phyloP scores from a whole-genome alignment of 75 land plant species.

The Pinus taeda region DNA sequence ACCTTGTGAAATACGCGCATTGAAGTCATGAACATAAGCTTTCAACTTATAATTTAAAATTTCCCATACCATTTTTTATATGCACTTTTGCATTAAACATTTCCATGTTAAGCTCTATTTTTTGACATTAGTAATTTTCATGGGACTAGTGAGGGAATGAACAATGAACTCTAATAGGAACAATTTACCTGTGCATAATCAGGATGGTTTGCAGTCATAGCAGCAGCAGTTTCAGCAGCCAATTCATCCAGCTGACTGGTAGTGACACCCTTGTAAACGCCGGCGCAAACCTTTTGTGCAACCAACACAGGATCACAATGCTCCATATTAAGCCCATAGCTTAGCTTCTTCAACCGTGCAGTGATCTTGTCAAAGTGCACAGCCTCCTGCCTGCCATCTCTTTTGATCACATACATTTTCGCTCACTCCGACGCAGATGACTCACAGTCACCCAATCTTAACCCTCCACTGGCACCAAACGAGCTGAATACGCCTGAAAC shows the following conservation, averaged over 20 bases:
- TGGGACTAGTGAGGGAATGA: too few species aligned
- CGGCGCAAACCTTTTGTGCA: conserved; percentile 51
- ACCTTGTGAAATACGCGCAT: too few species aligned
- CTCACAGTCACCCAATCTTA: too few species aligned
- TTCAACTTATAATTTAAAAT: too few species aligned
- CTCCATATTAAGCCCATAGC: conserved; percentile 49
- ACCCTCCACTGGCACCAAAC: too few species aligned
- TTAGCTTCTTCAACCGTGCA: conserved; percentile 54
- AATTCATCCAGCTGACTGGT: conserved; percentile 57
- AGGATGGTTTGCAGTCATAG: conserved; percentile 54
- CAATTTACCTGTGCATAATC: conserved; percentile 46
- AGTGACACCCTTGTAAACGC: conserved; percentile 53
- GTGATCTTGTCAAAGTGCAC: conserved; percentile 62
- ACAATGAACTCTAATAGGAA: background rate
- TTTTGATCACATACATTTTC: conserved; percentile 48
- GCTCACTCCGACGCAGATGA: background rate
- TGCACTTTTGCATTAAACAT: too few species aligned
- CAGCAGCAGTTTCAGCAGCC: conserved; percentile 62
- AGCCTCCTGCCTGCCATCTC: conserved; percentile 52
- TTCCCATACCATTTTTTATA: too few species aligned
- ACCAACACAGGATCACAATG: conserved; percentile 54
- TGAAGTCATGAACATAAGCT: too few species aligned
- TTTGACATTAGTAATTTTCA: too few species aligned
- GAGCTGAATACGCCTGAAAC: too few species aligned
- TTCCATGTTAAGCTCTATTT: too few species aligned